Conservation (phyloP, 768 basidiomycete species). For the Lactifluus echinatus region DNA sequence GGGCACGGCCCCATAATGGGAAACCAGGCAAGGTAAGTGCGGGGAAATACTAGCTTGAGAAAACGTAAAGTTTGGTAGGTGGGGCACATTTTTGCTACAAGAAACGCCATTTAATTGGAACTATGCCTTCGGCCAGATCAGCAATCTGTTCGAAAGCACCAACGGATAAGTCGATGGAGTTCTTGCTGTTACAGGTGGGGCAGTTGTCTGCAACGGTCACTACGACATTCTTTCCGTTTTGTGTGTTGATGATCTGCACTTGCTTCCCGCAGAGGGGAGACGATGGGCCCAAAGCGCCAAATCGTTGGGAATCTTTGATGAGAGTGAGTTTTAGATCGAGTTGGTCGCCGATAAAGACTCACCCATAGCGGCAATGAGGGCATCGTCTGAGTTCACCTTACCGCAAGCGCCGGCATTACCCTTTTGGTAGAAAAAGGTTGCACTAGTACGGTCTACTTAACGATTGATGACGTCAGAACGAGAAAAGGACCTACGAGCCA, state of each 20-base stretch:
- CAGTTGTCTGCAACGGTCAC: constrained; percentile 73
- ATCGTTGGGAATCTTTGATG: constrained; percentile 40
- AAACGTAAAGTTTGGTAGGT: not conserved
- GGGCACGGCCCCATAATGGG: constrained; percentile 15
- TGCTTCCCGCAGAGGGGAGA: constrained; percentile 58
- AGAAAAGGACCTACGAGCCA: not conserved
- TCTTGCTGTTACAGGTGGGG: constrained; percentile 44
- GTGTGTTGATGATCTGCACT: constrained; percentile 55
- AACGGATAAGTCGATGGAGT: constrained; percentile 69
- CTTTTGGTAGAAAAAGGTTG: constrained; percentile 38
- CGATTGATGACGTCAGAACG: not conserved
- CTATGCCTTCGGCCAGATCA: constrained; percentile 38
- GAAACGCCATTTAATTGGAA: constrained; percentile 42
- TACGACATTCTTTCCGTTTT: constrained; percentile 47
- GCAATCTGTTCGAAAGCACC: constrained; percentile 59
- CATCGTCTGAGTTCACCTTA: constrained; percentile 42
- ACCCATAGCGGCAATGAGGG: constrained; percentile 57
- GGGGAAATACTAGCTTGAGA: constrained; percentile 12
- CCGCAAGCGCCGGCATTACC: constrained; percentile 81
- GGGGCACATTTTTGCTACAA: not conserved
- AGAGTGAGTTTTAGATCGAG: not conserved
- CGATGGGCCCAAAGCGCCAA: constrained; percentile 36
- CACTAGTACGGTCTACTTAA: constrained; percentile 22
- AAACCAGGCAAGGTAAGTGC: constrained; percentile 6
- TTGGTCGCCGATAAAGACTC: constrained; percentile 16